Conservation (phyloP, 345 rosid genomes). For the Nephelium lappaceum region DNA sequence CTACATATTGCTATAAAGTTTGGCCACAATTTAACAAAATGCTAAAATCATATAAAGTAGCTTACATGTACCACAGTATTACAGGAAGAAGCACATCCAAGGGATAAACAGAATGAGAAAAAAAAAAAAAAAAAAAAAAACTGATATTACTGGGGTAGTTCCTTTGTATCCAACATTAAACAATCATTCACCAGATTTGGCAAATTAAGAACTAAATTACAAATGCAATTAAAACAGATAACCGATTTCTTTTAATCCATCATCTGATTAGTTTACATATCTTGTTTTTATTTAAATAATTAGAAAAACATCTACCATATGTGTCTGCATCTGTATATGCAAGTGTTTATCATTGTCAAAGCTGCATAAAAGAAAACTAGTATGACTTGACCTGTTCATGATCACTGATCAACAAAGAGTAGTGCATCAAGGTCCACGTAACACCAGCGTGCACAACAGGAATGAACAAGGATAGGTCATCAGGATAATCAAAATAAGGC, state of each 20-base stretch:
- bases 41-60: background rate
- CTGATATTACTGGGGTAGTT: background rate
- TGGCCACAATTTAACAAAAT: background rate
- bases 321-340: background rate
- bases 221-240: constrained; percentile 3
- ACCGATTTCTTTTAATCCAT: background rate
- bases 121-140: background rate
- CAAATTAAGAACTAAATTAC: background rate
- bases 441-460: background rate
- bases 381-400: background rate
- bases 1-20: background rate
- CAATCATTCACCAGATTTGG: background rate
- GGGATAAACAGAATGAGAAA: background rate
- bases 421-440: constrained; percentile 1
- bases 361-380: background rate
- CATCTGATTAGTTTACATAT: background rate
- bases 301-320: background rate
- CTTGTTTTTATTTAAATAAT: background rate
- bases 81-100: background rate
- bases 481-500: background rate
- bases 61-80: background rate
- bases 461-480: background rate
- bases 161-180: background rate
- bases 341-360: background rate
- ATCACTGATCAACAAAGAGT: background rate